Evolutionary conservation across 805 yeast genomes (phyloP), one percentile per base, ranked within the genome.

Genomic region (Yueomyces sp.): DNA sequence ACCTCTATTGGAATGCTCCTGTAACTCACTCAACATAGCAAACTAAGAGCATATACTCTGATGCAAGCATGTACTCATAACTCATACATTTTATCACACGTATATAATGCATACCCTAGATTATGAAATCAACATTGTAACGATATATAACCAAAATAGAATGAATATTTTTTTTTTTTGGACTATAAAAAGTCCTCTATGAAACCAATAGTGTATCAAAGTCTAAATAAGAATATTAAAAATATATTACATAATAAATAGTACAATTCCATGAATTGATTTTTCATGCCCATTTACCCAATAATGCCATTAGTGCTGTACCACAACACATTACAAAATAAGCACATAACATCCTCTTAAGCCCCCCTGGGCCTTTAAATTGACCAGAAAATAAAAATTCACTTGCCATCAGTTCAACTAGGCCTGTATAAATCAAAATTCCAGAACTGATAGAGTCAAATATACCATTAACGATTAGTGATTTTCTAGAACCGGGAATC

Each of bases 401-500:
- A 47, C 79, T 77, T 3, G 87, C 90, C 68, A 82, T 64, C 46
- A 82, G 68, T 62, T 82, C 90, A 30, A 82, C 86, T 44, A 81
- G 60, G 40, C 86, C 84, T 39, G 85, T 77, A 62, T 81, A 82
- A 37, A 82, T 62, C 51, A 82, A 66, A 46, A 82, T 73, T 37
- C 90, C 90, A 2, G 86, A 74, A 27, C 87, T 79, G 44, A 81
- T 69, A 1, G 85, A 65, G 57, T 82, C 87, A 45, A 81, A 70
- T 1, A 77, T 71, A 40, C 90, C 90, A 43, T 72, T 68, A 4
- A 78, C 69, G 38, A 81, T 67, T 40, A 69, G 65, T 1, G 82
- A 76, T 6, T 62, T 68, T 56, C 69, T 69, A 3, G 81, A 72
- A 30, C 68, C 70, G 33, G 78, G 73, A 32, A 72, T 67, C 54